These are phyloP conservation scores for Aspergillus carbonarius DNA, from an alignment of 2,329 filamentous ascomycete species.

Conservation along the genomic window DNA sequence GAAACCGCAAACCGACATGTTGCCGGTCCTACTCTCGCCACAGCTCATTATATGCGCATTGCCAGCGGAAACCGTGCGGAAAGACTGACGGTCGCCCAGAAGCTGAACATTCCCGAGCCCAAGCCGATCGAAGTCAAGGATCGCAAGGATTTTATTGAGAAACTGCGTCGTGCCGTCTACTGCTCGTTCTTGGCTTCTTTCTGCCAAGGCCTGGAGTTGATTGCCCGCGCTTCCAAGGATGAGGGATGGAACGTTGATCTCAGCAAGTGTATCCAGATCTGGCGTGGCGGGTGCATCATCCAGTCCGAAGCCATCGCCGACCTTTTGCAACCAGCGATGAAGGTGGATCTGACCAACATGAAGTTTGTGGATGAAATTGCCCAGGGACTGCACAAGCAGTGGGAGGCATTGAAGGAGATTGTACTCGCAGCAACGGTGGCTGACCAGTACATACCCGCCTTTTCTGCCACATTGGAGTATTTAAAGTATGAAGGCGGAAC, in stretches of 20 bases:
- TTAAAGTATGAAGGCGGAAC: slow-evolving; percentile 63
- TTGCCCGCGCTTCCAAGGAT: slow-evolving; percentile 57
- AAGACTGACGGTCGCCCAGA: slow-evolving; percentile 53
- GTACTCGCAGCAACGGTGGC: slow-evolving; percentile 55
- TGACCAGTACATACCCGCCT: slow-evolving; percentile 61
- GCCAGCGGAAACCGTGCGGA: slow-evolving; percentile 62
- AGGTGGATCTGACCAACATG: slow-evolving; percentile 33
- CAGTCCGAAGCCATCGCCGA: slow-evolving; percentile 64
- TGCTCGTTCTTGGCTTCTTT: slow-evolving; percentile 61
- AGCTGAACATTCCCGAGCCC: slow-evolving; percentile 45
- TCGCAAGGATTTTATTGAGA: slow-evolving; percentile 53
- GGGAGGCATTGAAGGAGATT: slow-evolving; percentile 55
- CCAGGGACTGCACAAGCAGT: slow-evolving; percentile 53
- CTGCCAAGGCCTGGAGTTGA: slow-evolving; percentile 65
- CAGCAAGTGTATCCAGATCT: slow-evolving; percentile 53
- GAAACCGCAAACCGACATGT: slow-evolving; percentile 63
- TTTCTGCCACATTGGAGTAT: slow-evolving; percentile 65
- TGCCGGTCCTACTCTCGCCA: slow-evolving; percentile 62
- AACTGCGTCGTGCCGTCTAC: slow-evolving; percentile 62
- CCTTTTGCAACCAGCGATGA: slow-evolving; percentile 48
- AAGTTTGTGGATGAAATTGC: slow-evolving; percentile 50
- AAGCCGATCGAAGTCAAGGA: slow-evolving; percentile 33
- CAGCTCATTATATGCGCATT: slow-evolving; percentile 62
- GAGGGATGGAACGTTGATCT: slow-evolving; percentile 57
- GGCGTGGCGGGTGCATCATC: slow-evolving; percentile 71